A percentile compares a stretch with the other conserved stretches of the same genome.
phyloP scores from a whole-genome alignment of 306 rosid species.

The Lablab purpureus region DNA sequence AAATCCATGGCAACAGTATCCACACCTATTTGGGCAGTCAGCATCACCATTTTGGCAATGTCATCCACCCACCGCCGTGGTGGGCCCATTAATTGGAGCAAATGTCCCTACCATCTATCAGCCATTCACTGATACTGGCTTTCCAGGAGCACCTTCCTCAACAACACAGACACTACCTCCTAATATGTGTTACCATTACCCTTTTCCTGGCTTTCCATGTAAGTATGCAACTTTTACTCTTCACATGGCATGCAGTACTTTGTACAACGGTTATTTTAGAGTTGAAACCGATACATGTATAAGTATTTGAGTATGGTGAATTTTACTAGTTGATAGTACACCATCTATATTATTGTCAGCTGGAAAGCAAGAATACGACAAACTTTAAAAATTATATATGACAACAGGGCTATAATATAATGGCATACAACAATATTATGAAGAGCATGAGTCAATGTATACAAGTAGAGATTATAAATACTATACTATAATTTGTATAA shows the following conservation, averaged over 20 bases:
- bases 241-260: conserved; percentile 8
- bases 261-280: neutral
- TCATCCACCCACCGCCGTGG: conserved; percentile 33
- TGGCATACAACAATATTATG: neutral
- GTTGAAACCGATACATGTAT: neutral
- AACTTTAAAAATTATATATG: neutral
- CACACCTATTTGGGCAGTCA: conserved; percentile 48
- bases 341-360: neutral
- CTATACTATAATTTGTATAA: neutral
- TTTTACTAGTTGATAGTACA: neutral
- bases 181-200: conserved; percentile 51
- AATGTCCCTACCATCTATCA: conserved; percentile 40
- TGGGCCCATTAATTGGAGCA: conserved; percentile 38
- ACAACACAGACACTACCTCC: conserved; percentile 50
- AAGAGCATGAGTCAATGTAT: neutral
- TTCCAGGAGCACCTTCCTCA: conserved; percentile 44
- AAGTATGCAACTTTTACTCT: conserved; percentile 29
- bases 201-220: conserved; percentile 62
- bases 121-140: neutral
- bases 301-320: neutral
- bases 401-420: neutral
- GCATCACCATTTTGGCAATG: conserved; percentile 54
- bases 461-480: neutral
- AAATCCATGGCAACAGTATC: conserved; percentile 56
- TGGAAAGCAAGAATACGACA: neutral